A percentile compares a stretch with the other conserved stretches of the same genome.
phyloP scores from a whole-genome alignment of 129 eudicot genomes.

The Chrysanthemum seticuspe region DNA sequence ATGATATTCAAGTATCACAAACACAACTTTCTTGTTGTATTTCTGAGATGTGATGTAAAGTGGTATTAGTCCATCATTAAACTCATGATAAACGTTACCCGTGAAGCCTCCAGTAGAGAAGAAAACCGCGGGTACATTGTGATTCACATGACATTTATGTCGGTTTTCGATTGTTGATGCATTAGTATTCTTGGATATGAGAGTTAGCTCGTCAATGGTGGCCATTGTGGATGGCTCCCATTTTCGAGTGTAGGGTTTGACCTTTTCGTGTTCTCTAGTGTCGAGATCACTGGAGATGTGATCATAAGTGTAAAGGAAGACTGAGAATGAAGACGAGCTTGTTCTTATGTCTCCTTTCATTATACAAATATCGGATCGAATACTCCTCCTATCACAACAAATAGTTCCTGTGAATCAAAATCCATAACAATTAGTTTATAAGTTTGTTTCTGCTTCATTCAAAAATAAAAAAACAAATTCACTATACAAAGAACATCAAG shows the following conservation, averaged over 20 bases:
- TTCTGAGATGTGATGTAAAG: conserved; percentile 84
- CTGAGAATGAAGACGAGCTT: conserved; percentile 56
- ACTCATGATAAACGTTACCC: conserved; percentile 91
- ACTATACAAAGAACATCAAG: neutral
- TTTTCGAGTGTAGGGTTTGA: conserved; percentile 87
- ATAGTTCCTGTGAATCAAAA: conserved; percentile 61
- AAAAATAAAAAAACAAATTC: neutral
- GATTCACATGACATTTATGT: conserved; percentile 62
- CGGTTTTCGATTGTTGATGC: conserved; percentile 6
- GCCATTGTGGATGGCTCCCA: conserved; percentile 86
- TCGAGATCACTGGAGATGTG: neutral
- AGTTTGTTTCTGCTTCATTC: neutral
- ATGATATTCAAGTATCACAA: conserved; percentile 89
- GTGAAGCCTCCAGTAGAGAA: conserved; percentile 97
- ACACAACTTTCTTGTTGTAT: conserved; percentile 82
- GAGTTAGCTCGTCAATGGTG: conserved; percentile 71
- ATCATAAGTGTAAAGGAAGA: conserved; percentile 45
- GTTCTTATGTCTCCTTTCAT: conserved; percentile 98
- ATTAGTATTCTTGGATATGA: conserved; percentile 44
- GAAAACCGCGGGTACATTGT: conserved; percentile 85
- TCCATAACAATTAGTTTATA: neutral
- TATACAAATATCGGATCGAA: conserved; percentile 67
- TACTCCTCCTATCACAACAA: conserved; percentile 82
- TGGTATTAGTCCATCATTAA: conserved; percentile 89
- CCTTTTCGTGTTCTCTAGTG: conserved; percentile 47